These are phyloP conservation scores for Cantharellus anzutake DNA, from an alignment of 768 basidiomycete species.

Conservation along the genomic window DNA sequence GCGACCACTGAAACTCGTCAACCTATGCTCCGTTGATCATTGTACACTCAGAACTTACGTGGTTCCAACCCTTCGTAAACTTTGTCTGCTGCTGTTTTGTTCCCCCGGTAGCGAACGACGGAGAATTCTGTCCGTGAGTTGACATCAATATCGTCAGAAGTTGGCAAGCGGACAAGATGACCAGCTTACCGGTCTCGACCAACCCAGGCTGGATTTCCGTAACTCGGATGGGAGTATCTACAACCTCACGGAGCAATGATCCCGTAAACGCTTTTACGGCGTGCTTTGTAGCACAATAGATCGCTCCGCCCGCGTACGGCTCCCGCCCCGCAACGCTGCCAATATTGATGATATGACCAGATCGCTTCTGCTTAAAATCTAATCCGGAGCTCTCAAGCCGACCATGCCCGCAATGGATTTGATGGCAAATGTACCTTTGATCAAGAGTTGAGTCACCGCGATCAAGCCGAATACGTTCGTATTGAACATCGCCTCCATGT, in stretches of 20 bases:
- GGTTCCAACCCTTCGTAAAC: slow-evolving; percentile 84
- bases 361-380: slow-evolving; percentile 64
- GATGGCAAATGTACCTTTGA: slow-evolving; percentile 26
- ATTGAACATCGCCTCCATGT: slow-evolving; percentile 68
- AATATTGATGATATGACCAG: slow-evolving; percentile 78
- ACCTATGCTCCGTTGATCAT: not conserved
- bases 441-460: slow-evolving; percentile 54
- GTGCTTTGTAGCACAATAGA: slow-evolving; percentile 84
- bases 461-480: slow-evolving; percentile 61
- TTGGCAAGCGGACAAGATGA: not conserved
- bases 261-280: slow-evolving; percentile 78
- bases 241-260: slow-evolving; percentile 66
- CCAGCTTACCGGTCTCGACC: slow-evolving; percentile 41
- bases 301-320: slow-evolving; percentile 75
- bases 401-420: slow-evolving; percentile 6
- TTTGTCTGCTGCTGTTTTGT: slow-evolving; percentile 60
- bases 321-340: slow-evolving; percentile 84
- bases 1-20: slow-evolving; percentile 36
- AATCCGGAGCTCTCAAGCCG: not conserved
- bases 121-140: slow-evolving; percentile 46
- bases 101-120: slow-evolving; percentile 72
- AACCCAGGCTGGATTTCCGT: slow-evolving; percentile 88
- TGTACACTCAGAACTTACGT: slow-evolving; percentile 27
- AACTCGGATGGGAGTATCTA: slow-evolving; percentile 83
- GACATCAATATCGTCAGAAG: not conserved